Evolutionary conservation across 768 basidiomycete genomes (phyloP), one percentile per base, ranked within the genome.

Genomic region (Jaapia argillacea): DNA sequence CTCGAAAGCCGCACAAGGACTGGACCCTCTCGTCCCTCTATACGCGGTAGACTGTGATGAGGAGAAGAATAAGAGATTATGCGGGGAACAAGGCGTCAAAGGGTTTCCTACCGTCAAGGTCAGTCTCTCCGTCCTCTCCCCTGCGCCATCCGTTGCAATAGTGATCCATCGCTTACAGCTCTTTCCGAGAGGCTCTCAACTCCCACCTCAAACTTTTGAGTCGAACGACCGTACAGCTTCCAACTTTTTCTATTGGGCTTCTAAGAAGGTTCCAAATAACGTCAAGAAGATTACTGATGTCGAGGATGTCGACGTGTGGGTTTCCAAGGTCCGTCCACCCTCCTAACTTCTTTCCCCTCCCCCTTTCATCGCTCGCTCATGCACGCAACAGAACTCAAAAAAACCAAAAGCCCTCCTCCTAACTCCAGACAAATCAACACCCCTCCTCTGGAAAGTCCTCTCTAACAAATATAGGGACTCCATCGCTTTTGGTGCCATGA

Each of bases 21-120:
- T 96, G 5, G 69, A 78, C 46, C 91, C 93, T 3, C 68, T 96
- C 22, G 69, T 97, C 20, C 90, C 90, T 0, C 73, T 85, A 44
- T 96, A 92, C 59, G 89, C 91, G 10, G 76, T 97, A n/a, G 89
- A 97, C 58, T 97, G 92, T 50, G 91, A 96, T 54, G 81, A 74
- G 12, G 74, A 79, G 24, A 67, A 67, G 56, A 94, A 97, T 62
- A 91, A 84, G 60, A 71, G 67, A 6, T 63, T 97, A 5, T 97
- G 93, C 55, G 75, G 77, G 0, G 80, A 88, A 41, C 85, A 92
- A 74, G 79, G 79, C 12, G 76, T 96, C 18, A 70, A 92, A 62
- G 92, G 92, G 2, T 97, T 92, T 73, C 92, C 92, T 2, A 96
- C 92, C 2, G 69, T 97, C 59, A 97, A 97, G 68, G 79, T 82